These are phyloP conservation scores for Xylariaceae sp. DNA, from an alignment of 2,329 filamentous ascomycete species.

Conservation along the genomic window DNA sequence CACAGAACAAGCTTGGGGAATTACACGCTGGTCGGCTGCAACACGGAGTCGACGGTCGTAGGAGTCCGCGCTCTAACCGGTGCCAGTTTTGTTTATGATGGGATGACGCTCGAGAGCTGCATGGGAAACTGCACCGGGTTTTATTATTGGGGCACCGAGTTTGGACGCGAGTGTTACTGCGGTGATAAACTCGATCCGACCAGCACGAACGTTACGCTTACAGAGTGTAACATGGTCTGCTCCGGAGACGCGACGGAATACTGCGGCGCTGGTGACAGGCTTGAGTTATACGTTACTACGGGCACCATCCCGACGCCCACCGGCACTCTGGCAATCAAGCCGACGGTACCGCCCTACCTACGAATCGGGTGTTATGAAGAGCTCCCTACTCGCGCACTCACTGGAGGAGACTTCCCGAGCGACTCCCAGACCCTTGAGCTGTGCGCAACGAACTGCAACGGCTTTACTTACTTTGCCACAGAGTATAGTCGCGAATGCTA, in stretches of 20 bases:
- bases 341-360: constrained; percentile 36
- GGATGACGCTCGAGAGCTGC: constrained; percentile 49
- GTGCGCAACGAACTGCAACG: constrained; percentile 36
- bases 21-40: constrained; percentile 46
- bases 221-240: constrained; percentile 40
- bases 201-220: constrained; percentile 32
- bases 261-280: constrained; percentile 42
- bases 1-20: constrained; percentile 41
- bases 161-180: constrained; percentile 51
- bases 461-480: constrained; percentile 38
- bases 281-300: constrained; percentile 43
- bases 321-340: constrained; percentile 34
- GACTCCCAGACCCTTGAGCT: constrained; percentile 39
- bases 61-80: constrained; percentile 42
- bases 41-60: constrained; percentile 41
- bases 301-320: constrained; percentile 34
- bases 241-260: constrained; percentile 40
- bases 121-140: constrained; percentile 44
- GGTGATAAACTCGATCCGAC: constrained; percentile 39
- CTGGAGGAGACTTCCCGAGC: constrained; percentile 31
- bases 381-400: constrained; percentile 37
- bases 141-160: constrained; percentile 49
- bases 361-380: constrained; percentile 42
- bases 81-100: constrained; percentile 41
- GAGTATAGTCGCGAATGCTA: constrained; percentile 41